Conservation (phyloP, 83 land plant species). For the Larix sibirica region DNA sequence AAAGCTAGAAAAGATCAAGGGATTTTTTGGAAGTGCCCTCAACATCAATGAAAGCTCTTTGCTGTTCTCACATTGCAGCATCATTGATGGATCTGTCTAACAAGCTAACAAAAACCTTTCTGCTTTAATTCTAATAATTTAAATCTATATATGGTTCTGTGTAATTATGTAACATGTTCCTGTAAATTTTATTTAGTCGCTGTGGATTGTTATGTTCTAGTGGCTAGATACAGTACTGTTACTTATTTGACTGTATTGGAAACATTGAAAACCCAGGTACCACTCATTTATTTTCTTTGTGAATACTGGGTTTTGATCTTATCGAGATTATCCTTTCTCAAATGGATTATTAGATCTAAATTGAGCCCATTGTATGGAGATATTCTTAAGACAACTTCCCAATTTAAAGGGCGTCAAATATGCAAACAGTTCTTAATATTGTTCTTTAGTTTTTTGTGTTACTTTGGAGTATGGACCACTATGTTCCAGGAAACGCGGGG, state of each 20-base stretch:
- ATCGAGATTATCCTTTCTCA: too few relatives aligned
- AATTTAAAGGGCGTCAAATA: background rate
- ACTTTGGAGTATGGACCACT: too few relatives aligned
- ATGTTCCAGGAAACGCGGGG: too few relatives aligned
- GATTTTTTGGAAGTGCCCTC: background rate
- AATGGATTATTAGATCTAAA: background rate
- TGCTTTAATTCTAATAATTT: background rate
- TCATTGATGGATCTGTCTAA: background rate
- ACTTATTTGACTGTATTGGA: too few relatives aligned
- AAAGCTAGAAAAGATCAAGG: background rate
- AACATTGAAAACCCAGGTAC: too few relatives aligned
- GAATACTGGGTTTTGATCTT: too few relatives aligned
- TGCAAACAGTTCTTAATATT: too few relatives aligned
- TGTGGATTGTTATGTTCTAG: too few relatives aligned
- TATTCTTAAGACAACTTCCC: background rate
- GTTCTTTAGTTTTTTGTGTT: too few relatives aligned
- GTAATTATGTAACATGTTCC: background rate
- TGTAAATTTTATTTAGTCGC: background rate
- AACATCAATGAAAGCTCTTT: background rate
- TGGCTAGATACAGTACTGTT: too few relatives aligned
- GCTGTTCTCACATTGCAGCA: background rate
- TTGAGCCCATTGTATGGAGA: background rate
- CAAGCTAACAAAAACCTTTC: background rate
- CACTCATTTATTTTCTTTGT: too few relatives aligned
- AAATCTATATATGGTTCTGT: background rate